A percentile compares a stretch with the other conserved stretches of the same genome.
phyloP scores from a whole-genome alignment of 2,329 filamentous ascomycete genomes.

The Xenoacremonium recifei region DNA sequence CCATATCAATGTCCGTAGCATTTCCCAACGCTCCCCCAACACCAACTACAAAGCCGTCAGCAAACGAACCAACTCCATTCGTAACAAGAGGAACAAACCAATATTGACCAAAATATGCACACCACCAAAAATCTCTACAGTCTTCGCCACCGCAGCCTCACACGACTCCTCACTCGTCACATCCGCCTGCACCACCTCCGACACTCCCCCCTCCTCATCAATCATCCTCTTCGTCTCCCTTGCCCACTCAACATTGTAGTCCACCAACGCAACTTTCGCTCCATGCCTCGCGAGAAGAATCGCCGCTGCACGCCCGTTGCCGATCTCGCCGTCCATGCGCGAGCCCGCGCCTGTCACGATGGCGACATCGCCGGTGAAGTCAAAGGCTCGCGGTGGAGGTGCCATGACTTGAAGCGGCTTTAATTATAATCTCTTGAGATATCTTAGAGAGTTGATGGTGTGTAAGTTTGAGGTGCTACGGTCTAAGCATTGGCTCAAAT shows the following conservation, averaged over 20 bases:
- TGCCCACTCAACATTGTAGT: constrained; percentile 45
- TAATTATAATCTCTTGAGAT: no score
- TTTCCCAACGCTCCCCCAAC: not conserved
- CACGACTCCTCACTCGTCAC: no score
- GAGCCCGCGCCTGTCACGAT: constrained; percentile 32
- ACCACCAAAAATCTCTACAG: no score
- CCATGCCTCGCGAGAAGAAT: constrained; percentile 59
- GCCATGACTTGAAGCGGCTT: no score
- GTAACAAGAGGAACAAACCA: not conserved
- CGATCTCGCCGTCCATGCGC: constrained; percentile 37
- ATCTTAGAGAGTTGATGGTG: no score
- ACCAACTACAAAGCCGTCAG: not conserved
- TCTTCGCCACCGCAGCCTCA: no score
- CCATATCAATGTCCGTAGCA: not conserved
- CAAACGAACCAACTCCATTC: not conserved
- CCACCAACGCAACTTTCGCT: constrained; percentile 56
- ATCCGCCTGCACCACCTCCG: no score
- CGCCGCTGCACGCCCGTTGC: constrained; percentile 56
- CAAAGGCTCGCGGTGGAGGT: no score
- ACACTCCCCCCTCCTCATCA: no score
- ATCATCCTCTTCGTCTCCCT: no score
- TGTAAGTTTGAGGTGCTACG: no score
- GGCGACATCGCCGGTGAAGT: constrained; percentile 30
- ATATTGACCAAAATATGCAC: constrained; percentile 63
- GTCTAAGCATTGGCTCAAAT: no score